A percentile compares a stretch with the other conserved stretches of the same genome.
phyloP scores from a whole-genome alignment of 805 yeast genomes.

The Millerozyma miso region DNA sequence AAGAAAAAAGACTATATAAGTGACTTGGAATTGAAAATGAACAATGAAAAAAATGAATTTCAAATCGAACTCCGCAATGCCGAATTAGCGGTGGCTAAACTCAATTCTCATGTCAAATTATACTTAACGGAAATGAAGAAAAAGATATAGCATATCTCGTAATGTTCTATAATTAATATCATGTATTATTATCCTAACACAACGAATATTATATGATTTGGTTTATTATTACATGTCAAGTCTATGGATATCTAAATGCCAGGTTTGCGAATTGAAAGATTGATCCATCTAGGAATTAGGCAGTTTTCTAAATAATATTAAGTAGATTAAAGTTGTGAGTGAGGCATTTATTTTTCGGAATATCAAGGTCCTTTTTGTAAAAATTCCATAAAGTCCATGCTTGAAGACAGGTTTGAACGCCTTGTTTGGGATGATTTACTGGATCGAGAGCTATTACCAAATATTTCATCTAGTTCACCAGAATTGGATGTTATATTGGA shows the following conservation, averaged over 20 bases:
- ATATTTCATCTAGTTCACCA: neutral
- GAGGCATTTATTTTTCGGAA: neutral
- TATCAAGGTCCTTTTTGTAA: constrained; percentile 1
- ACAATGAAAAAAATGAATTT: constrained; percentile 37
- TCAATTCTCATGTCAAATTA: constrained; percentile 51
- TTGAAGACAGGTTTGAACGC: neutral
- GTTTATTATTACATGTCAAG: too few species aligned
- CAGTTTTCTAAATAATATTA: too few species aligned
- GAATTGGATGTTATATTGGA: neutral
- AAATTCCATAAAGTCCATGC: constrained; percentile 1
- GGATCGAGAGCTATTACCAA: neutral
- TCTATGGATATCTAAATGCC: too few species aligned
- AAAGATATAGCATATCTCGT: constrained; percentile 2
- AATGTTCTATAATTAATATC: neutral
- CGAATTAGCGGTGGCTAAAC: constrained; percentile 48
- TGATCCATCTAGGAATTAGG: too few species aligned
- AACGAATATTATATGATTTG: too few species aligned
- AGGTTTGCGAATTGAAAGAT: too few species aligned
- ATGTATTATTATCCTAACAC: neutral
- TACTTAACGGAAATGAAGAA: constrained; percentile 52
- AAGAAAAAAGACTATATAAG: constrained; percentile 46
- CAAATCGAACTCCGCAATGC: constrained; percentile 52
- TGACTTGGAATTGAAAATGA: constrained; percentile 38
- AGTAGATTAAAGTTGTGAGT: too few species aligned
- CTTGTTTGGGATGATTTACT: neutral